Evolutionary conservation across 2,329 filamentous ascomycete genomes (phyloP).

Genomic region (Ophiobolus disseminans): DNA sequence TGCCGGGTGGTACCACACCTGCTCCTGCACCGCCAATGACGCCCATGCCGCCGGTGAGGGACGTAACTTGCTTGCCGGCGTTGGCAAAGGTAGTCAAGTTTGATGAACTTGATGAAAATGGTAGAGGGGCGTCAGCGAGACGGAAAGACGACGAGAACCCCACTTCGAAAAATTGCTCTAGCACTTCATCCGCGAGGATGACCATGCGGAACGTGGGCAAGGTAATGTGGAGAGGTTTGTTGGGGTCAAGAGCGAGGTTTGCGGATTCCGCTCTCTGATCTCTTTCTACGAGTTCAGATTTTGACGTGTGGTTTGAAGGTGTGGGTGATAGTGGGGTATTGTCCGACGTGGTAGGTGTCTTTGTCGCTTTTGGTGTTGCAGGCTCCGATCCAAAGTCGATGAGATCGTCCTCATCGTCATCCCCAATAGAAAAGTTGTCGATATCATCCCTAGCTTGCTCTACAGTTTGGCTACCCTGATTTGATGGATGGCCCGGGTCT

Average conservation of each 20-base stretch:
- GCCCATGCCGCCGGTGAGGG: constrained; percentile 49
- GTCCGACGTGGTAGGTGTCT: constrained; percentile 41
- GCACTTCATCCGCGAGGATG: constrained; percentile 89
- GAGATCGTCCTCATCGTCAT: constrained; percentile 69
- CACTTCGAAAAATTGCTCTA: constrained; percentile 97
- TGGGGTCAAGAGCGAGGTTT: constrained; percentile 89
- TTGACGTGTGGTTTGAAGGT: constrained; percentile 29
- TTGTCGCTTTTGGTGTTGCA: constrained; percentile 33
- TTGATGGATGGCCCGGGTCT: constrained; percentile 79
- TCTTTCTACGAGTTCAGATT: constrained; percentile 39
- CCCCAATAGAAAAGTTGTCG: constrained; percentile 76
- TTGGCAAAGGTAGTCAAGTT: constrained; percentile 87
- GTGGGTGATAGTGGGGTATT: constrained; percentile 35
- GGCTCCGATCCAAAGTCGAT: constrained; percentile 61
- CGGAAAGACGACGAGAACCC: constrained; percentile 94
- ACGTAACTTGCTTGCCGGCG: constrained; percentile 58
- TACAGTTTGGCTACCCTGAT: constrained; percentile 53
- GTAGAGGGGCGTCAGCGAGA: constrained; percentile 70
- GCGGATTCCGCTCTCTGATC: constrained; percentile 71
- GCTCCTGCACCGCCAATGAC: constrained; percentile 53
- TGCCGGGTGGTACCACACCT: constrained; percentile 68
- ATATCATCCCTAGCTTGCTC: constrained; percentile 42
- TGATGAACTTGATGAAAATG: constrained; percentile 63
- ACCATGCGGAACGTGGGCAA: constrained; percentile 99
- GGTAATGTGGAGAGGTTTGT: constrained; percentile 92